Base-by-base conservation (phyloP, 2,329 filamentous ascomycete genomes). In the Cadophora malorum region DNA sequence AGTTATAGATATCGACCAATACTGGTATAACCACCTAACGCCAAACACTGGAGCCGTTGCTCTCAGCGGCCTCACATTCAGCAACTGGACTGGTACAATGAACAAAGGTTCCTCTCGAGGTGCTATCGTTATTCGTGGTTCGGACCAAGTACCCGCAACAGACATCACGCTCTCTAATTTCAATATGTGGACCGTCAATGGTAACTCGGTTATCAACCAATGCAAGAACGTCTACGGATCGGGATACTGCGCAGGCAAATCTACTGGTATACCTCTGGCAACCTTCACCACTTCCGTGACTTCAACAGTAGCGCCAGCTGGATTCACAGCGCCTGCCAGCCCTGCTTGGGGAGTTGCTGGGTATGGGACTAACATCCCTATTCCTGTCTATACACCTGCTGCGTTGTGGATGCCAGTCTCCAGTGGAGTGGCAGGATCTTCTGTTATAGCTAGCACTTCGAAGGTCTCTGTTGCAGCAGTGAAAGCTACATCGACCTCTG, bases 161-260 rank as follows among this genome's bases (percentile, higher is more conserved):
- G 77, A 79, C 63, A 71, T 80, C 14, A 79, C 76, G 0, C 69
- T 80, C 1, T 71, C 76, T 12, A 72, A 77, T n/a, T 77, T 80
- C 58, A 67, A 71, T 16, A 64, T 80, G n/a, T 80, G 78, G 79
- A 80, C 79, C 8, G 70, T 76, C 16, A 69, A 63, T 1, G 70
- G 70, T 4, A 66, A 45, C 0, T 64, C 68, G 9, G 69, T 79
- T 1, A 66, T 79, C 0, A 79, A 80, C 62, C 72, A 77, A 45
- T 76, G 79, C 63, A 77, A 71, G 50, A 80, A 80, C 49, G 70
- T 80, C 1, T 80, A 79, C 53, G 78, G 79, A 2, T 63, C 55
- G 0, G 77, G 77, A 0, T 77, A 79, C 59, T 69, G 75, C 28
- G 74, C 16, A 75, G 78, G 25, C 69, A 71, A 25, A 9, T 66